A percentile compares a stretch with the other conserved stretches of the same genome.
Evolutionary conservation across 345 rosid species (phyloP).

Genomic region (Dipteronia dyeriana): DNA sequence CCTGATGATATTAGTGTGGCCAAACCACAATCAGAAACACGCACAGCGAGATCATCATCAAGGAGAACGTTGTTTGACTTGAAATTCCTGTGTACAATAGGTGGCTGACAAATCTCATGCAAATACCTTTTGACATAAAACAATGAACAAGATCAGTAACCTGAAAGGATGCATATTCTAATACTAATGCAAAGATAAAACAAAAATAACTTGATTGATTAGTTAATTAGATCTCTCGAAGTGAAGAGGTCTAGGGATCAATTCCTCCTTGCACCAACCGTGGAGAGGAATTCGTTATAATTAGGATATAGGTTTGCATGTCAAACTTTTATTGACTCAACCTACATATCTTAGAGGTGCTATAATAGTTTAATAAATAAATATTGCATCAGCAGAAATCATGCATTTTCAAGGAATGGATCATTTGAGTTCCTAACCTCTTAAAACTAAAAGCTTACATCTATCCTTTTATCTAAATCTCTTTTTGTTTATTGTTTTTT

Average conservation of each 20-base stretch:
- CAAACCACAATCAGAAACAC: slow-evolving; percentile 90
- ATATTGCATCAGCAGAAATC: neutral
- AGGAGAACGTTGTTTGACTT: slow-evolving; percentile 84
- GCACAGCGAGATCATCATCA: slow-evolving; percentile 78
- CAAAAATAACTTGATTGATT: neutral
- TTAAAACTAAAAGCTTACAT: neutral
- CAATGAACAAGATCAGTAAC: slow-evolving; percentile 19
- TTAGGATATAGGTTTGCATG: neutral
- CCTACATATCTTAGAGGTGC: neutral
- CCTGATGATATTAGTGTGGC: slow-evolving; percentile 81
- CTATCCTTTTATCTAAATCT: neutral
- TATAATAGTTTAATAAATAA: slow-evolving; percentile 1
- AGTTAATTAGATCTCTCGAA: neutral
- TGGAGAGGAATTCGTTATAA: neutral
- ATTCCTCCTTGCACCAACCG: neutral
- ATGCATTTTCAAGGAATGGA: neutral
- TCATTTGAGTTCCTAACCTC: neutral
- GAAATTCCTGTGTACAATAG: slow-evolving; percentile 84
- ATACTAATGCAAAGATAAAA: neutral
- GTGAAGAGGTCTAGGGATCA: neutral
- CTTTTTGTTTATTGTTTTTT: neutral
- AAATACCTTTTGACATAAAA: slow-evolving; percentile 59
- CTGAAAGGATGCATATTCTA: neutral
- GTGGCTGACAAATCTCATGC: slow-evolving; percentile 95
- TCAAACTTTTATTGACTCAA: neutral